Evolutionary conservation across 106 monocot genomes (phyloP).

Genomic region (Posidonia australis): DNA sequence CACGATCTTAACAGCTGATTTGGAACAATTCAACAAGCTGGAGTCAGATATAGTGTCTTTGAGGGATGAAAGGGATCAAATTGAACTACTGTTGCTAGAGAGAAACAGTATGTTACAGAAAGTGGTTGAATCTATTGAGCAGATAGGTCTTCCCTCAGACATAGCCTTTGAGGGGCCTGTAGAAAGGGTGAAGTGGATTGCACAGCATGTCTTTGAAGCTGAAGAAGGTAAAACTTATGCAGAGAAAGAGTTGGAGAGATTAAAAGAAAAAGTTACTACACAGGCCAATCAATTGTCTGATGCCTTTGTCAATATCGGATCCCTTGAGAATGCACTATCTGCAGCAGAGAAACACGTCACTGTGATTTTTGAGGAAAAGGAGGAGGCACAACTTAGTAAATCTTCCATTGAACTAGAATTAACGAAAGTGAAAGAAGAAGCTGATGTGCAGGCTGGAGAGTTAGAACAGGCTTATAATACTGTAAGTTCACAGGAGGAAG

Average conservation of each 20-base stretch:
- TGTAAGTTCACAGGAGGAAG: slow-evolving; percentile 47
- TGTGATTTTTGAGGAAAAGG: slow-evolving; percentile 41
- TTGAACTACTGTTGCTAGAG: slow-evolving; percentile 32
- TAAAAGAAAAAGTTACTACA: slow-evolving; percentile 34
- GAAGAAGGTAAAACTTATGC: slow-evolving; percentile 22
- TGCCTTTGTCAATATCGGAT: slow-evolving; percentile 28
- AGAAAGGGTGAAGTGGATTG: slow-evolving; percentile 48
- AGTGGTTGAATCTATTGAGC: slow-evolving; percentile 34
- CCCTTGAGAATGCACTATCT: slow-evolving; percentile 44
- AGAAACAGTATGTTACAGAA: slow-evolving; percentile 28
- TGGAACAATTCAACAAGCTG: slow-evolving; percentile 30
- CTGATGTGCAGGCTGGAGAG: slow-evolving; percentile 24
- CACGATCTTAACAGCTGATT: slow-evolving; percentile 28
- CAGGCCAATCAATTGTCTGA: slow-evolving; percentile 28
- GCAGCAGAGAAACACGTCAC: slow-evolving; percentile 26
- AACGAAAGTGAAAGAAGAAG: slow-evolving; percentile 49
- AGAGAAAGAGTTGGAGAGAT: slow-evolving; percentile 40
- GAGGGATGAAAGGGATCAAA: slow-evolving; percentile 35
- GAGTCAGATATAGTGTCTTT: slow-evolving; percentile 38
- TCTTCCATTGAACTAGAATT: slow-evolving; percentile 42
- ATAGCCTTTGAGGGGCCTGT: slow-evolving; percentile 37
- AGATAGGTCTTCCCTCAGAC: slow-evolving; percentile 36
- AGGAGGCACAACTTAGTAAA: slow-evolving; percentile 24
- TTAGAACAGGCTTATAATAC: slow-evolving; percentile 41
- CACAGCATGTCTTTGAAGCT: slow-evolving; percentile 31